Evolutionary conservation across 2,329 filamentous ascomycete species (phyloP).

Genomic region (Diplocarpon rosae): DNA sequence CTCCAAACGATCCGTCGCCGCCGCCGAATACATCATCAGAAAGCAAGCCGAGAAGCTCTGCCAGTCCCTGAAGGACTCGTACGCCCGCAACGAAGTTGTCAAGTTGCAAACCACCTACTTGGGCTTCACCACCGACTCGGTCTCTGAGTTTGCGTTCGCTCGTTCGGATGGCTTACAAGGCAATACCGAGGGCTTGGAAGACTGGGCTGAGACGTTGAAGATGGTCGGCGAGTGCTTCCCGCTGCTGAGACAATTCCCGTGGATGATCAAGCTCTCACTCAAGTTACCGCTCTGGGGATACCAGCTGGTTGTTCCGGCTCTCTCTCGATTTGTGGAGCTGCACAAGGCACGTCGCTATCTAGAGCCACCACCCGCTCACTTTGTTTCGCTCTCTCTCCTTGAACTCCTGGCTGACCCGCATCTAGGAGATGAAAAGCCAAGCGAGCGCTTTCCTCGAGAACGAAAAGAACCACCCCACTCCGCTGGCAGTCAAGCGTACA

Average conservation of each 20-base stretch:
- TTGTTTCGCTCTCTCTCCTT: not conserved
- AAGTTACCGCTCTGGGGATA: conserved; percentile 7
- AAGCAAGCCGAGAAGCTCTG: conserved; percentile 9
- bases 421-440: conserved; percentile 6
- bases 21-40: conserved; percentile 9
- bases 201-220: conserved; percentile 8
- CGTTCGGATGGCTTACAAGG: conserved; percentile 4
- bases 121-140: conserved; percentile 9
- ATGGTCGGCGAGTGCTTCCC: conserved; percentile 5
- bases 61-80: not conserved
- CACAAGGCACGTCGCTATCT: conserved; percentile 1
- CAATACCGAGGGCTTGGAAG: conserved; percentile 1
- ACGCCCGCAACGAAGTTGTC: conserved; percentile 3
- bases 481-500: conserved; percentile 1
- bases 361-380: no score
- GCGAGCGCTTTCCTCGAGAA: conserved; percentile 3
- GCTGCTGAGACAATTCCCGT: conserved; percentile 8
- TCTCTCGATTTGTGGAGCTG: conserved; percentile 4
- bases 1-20: conserved; percentile 10
- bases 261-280: conserved; percentile 2
- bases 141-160: conserved; percentile 5
- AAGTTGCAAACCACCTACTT: conserved; percentile 5
- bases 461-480: conserved; percentile 3
- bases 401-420: not conserved
- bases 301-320: conserved; percentile 14